Base-by-base conservation (phyloP, 2,329 filamentous ascomycete genomes). In the Aspergillus sclerotialis region DNA sequence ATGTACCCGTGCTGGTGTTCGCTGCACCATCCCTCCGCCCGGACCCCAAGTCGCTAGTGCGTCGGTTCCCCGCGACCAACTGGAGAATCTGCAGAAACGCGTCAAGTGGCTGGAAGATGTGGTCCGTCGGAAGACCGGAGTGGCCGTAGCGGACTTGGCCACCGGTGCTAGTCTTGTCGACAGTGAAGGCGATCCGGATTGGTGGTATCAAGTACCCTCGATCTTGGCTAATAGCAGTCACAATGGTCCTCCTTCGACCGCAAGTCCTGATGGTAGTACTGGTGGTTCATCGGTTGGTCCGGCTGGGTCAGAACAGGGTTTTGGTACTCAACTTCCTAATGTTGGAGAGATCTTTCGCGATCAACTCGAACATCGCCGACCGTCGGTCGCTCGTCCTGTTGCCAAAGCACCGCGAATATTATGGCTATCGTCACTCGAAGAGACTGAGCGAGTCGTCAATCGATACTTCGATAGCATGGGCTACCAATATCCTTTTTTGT, bases 281-380 rank as follows among this genome's bases (percentile, higher is more conserved):
- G 32, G 18, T 28, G 40, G 36, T 7, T 50, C 49, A 2, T 48
- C 41, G 19, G 38, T 34, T 28, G 51, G 28, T 19, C 48, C 29
- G 10, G 37, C 30, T 17, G 38, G 29, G 5, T 48, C 46, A 3
- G 45, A 52, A 17, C 42, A 46, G 7, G 45, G 40, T 1, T 46
- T 60, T 14, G 53, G 54, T 1, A 46, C 52, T 1, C 56, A 60
- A 30, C 37, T 63, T 9, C 59, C 59, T 7, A 62, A 63, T 24
- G 56, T 63, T 5, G 56, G 59, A 8, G 59, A 63, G 36, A 59
- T 63, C 24, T 61, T 63, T 43, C 55, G 59, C 28, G 58, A 63
- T 37, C 52, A 61, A 29, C 39, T 63, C 7, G 59, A 63, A 42
- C 54, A 63, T 35, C 56, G 59, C 13, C 52, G 53, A 10, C 57